Base-by-base conservation (phyloP, 768 basidiomycete genomes). In the Cyclocybe cylindracea region DNA sequence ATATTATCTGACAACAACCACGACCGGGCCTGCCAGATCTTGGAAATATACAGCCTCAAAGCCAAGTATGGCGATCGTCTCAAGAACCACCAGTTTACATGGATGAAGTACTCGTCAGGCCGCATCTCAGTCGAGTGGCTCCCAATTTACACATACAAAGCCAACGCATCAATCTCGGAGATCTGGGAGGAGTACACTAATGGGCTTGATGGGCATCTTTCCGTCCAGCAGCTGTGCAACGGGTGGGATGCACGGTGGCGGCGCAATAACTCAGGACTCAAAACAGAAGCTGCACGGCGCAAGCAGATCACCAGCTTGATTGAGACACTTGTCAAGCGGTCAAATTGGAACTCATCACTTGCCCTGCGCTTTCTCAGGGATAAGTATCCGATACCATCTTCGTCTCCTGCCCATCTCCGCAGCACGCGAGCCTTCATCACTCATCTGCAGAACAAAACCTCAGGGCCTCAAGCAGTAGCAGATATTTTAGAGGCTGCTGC, bases 131-230 rank as follows among this genome's bases (percentile, higher is more conserved):
- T 24, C 24, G 24, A 24, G 24, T 24, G 24, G 24, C 24, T 24
- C 5, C 24, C 24, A 24, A 24, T 24, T 24, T 24, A 24, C 24
- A 24, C 44, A 8, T 48, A 9, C 39, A 54, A 18, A 39, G 39
- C 3, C 34, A 55, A 39, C 5, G 10, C 38, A 14, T 39, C 42
- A 0, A 50, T 70, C 40, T 48, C 54, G 4, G 56, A 70, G 35
- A 55, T 68, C 32, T 72, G 68, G 67, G 54, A 45, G n/a, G 69
- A 70, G 44, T 51, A 61, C n/a, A 38, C 48, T 0, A 44, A 59
- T 36, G 66, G 69, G 5, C 40, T 69, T 18, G 56, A 66, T 32
- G 66, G 66, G 1, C 36, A 48, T 29, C 55, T 70, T 4, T 61
- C 57, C 7, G 46, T 61, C 19, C 44, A 46, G 10, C 33, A 60